These are phyloP conservation scores for Botrytis tulipae DNA, from an alignment of 2,329 filamentous ascomycete species.

Conservation along the genomic window DNA sequence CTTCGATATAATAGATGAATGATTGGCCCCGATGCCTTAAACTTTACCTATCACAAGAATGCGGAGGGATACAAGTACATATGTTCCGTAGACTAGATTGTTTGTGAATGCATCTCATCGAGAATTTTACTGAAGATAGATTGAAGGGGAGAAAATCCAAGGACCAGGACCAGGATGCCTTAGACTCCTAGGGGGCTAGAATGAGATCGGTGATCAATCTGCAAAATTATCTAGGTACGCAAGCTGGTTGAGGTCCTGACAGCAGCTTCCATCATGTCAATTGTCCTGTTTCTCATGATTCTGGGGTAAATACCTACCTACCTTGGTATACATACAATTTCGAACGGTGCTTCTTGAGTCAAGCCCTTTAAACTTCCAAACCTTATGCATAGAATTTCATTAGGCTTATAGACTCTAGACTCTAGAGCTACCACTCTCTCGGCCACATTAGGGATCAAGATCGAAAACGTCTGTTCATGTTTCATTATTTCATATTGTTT, in stretches of 20 bases:
- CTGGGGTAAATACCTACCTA: not conserved
- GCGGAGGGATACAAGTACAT: not conserved
- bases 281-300: not conserved
- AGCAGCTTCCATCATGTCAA: not conserved
- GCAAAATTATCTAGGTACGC: not conserved
- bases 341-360: not conserved
- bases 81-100: not conserved
- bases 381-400: not conserved
- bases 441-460: not conserved
- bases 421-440: not conserved
- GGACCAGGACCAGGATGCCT: not conserved
- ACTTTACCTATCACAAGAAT: not conserved
- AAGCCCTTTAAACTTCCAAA: not conserved
- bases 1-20: not conserved
- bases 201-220: not conserved
- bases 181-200: not conserved
- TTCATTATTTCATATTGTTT: not conserved
- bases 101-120: not conserved
- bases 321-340: not conserved
- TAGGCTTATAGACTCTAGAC: not conserved
- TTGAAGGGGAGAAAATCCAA: not conserved
- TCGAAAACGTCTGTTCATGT: not conserved
- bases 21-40: not conserved
- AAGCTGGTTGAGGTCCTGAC: not conserved
- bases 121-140: not conserved